Conservation (phyloP, 1,139 yeast genomes). For the Kurtzmaniella quercitrusa region DNA sequence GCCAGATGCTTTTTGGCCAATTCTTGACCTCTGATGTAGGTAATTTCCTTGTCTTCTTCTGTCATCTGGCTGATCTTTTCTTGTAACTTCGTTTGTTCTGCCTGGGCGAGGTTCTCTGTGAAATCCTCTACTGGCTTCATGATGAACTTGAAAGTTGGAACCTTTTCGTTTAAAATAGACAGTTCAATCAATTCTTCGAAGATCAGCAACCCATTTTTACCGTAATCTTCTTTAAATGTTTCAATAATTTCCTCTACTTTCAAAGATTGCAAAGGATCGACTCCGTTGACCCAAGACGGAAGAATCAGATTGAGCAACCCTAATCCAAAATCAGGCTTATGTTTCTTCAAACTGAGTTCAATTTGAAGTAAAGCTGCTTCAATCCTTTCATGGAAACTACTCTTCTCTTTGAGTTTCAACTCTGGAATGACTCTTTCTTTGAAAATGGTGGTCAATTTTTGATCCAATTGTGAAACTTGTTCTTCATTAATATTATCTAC, state of each 20-base stretch:
- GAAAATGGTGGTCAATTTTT: conserved; percentile 42
- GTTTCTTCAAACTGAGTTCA: conserved; percentile 79
- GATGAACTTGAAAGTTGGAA: conserved; percentile 59
- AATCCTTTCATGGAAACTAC: conserved; percentile 59
- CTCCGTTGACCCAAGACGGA: conserved; percentile 80
- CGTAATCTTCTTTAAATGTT: conserved; percentile 59
- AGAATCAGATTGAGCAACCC: conserved; percentile 67
- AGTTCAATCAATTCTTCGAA: conserved; percentile 55
- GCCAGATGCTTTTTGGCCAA: conserved; percentile 62
- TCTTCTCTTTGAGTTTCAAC: conserved; percentile 30
- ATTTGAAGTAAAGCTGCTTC: conserved; percentile 86
- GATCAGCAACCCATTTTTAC: conserved; percentile 48
- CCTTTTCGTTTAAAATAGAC: conserved; percentile 44
- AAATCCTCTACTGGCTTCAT: conserved; percentile 69
- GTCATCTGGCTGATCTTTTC: conserved; percentile 40
- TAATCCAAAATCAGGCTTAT: conserved; percentile 88
- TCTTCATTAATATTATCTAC: conserved; percentile 65
- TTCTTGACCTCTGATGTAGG: conserved; percentile 55
- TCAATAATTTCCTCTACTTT: conserved; percentile 60
- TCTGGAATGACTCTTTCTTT: conserved; percentile 34
- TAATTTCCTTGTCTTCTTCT: conserved; percentile 52
- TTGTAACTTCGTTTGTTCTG: conserved; percentile 54
- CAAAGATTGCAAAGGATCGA: conserved; percentile 64
- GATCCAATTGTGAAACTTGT: conserved; percentile 43
- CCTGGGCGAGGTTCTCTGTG: conserved; percentile 42